Evolutionary conservation across 495 filamentous ascomycete species (phyloP).

Genomic region (Lasiosphaeria ovina): DNA sequence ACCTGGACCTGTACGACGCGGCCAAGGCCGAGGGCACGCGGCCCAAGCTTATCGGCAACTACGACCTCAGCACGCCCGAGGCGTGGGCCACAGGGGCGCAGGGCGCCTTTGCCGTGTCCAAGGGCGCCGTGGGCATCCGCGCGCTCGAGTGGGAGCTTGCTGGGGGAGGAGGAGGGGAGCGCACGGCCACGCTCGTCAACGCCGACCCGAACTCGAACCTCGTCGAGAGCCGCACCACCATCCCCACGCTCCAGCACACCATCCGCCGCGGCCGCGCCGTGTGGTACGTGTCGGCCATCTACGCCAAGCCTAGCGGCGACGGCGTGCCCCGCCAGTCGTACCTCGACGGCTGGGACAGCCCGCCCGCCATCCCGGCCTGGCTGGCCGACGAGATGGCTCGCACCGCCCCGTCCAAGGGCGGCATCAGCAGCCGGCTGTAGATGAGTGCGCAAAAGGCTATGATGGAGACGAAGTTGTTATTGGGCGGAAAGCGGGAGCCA

Average conservation of each 20-base stretch:
- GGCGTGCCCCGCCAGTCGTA: slow-evolving; percentile 38
- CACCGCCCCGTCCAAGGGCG: too few relatives aligned
- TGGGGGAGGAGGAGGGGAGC: slow-evolving; percentile 13
- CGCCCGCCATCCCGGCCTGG: slow-evolving; percentile 55
- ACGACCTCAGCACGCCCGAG: slow-evolving; percentile 53
- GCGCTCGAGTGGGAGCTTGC: slow-evolving; percentile 45
- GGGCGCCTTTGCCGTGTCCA: slow-evolving; percentile 62
- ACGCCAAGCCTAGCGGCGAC: slow-evolving; percentile 47
- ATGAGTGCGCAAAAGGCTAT: too few relatives aligned
- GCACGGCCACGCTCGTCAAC: slow-evolving; percentile 61
- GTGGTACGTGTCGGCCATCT: slow-evolving; percentile 52
- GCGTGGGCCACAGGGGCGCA: slow-evolving; percentile 51
- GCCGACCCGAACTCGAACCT: slow-evolving; percentile 78
- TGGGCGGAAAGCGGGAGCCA: too few relatives aligned
- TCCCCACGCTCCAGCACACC: slow-evolving; percentile 62
- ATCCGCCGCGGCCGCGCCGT: slow-evolving; percentile 44
- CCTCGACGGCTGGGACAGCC: slow-evolving; percentile 54
- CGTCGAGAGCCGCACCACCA: slow-evolving; percentile 63
- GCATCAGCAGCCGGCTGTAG: too few relatives aligned
- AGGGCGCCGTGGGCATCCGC: slow-evolving; percentile 65
- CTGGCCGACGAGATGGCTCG: slow-evolving; percentile 44
- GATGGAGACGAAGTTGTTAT: too few relatives aligned
- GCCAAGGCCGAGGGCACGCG: slow-evolving; percentile 44
- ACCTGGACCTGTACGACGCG: slow-evolving; percentile 52
- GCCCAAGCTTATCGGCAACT: slow-evolving; percentile 54